These are phyloP conservation scores for Abortiporus biennis DNA, from an alignment of 1,284 basidiomycete genomes.

Conservation along the genomic window DNA sequence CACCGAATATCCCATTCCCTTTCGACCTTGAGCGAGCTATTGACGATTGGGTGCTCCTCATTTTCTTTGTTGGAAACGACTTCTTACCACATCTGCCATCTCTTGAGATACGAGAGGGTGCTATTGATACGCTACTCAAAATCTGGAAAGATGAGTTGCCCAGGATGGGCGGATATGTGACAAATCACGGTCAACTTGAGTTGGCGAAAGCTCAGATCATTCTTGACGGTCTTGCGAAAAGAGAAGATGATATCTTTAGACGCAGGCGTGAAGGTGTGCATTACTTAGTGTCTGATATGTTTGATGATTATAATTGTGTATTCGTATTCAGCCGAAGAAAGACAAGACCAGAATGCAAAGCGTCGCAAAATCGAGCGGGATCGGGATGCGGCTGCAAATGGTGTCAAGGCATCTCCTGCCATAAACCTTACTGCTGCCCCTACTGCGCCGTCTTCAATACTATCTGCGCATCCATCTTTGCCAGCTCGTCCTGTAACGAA, in stretches of 20 bases:
- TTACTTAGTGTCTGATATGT: conserved; percentile 4
- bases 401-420: conserved; percentile 46
- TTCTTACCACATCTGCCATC: conserved; percentile 98
- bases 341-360: conserved; percentile 87
- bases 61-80: conserved; percentile 99
- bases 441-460: conserved; percentile 33
- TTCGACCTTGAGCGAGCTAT: conserved; percentile 96
- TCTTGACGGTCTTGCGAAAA: conserved; percentile 86
- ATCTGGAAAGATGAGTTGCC: conserved; percentile 95
- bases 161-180: conserved; percentile 95
- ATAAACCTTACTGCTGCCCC: conserved; percentile 45
- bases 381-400: conserved; percentile 45
- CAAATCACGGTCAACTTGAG: conserved; percentile 90
- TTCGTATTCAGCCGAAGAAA: conserved; percentile 69
- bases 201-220: conserved; percentile 88
- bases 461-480: conserved; percentile 42
- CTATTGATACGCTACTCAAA: conserved; percentile 92
- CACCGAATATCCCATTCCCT: conserved; percentile 74
- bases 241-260: conserved; percentile 96
- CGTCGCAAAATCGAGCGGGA: conserved; percentile 79
- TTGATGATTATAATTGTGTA: neutral
- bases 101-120: conserved; percentile 98
- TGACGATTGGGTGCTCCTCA: conserved; percentile 99
- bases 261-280: conserved; percentile 82
- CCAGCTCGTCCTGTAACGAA: conserved; percentile 48